These are phyloP conservation scores for Rhizophlyctis rosea DNA, from an alignment of 192 early-diverging fungal genomes.

Conservation along the genomic window DNA sequence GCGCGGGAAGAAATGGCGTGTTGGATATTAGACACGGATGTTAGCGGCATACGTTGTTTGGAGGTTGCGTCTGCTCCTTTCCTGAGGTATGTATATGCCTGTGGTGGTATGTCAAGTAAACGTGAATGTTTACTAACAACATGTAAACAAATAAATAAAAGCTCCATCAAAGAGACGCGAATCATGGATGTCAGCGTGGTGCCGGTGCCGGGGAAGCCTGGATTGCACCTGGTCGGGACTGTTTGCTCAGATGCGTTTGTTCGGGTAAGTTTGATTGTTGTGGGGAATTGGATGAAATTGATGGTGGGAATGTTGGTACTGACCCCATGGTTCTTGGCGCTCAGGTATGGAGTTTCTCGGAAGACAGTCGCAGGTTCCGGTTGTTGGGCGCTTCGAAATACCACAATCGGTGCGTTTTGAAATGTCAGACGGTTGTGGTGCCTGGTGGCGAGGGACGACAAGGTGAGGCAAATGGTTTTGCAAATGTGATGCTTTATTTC, in stretches of 20 bases:
- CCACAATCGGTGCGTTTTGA: slow-evolving; percentile 65
- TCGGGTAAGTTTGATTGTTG: slow-evolving; percentile 59
- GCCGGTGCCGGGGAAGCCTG: slow-evolving; percentile 3
- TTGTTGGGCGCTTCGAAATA: slow-evolving; percentile 46
- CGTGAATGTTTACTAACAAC: no score
- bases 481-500: background rate
- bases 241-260: slow-evolving; percentile 73
- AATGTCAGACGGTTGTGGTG: slow-evolving; percentile 23
- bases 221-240: slow-evolving; percentile 57
- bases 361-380: slow-evolving; percentile 41
- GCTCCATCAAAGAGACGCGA: slow-evolving; percentile 57
- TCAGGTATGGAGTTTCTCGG: slow-evolving; percentile 59
- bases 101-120: no score
- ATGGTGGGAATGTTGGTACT: slow-evolving; percentile 45
- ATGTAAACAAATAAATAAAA: no score
- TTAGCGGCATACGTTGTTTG: slow-evolving; percentile 38
- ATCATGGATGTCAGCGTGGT: slow-evolving; percentile 69
- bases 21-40: slow-evolving; percentile 49
- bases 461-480: background rate
- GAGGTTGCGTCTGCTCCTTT: slow-evolving; percentile 44
- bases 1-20: slow-evolving; percentile 61
- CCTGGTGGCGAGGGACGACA: background rate
- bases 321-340: slow-evolving; percentile 56
- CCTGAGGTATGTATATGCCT: slow-evolving; percentile 31
- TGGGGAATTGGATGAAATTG: slow-evolving; percentile 41